phyloP scores from a whole-genome alignment of 176 grass and related monocot species.

The Triticum turgidum region DNA sequence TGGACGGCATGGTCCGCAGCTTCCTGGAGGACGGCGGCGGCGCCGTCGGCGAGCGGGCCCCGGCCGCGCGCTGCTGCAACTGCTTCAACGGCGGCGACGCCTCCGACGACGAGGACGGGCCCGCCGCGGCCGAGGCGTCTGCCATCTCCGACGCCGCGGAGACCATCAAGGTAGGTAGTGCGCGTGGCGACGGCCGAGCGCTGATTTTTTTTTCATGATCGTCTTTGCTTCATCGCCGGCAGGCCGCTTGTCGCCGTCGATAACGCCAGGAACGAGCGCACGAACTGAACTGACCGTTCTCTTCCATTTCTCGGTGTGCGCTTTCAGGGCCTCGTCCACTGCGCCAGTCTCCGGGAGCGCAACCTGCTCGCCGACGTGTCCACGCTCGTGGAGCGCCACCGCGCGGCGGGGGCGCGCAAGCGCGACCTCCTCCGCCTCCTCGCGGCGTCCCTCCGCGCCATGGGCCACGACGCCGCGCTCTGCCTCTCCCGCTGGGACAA shows the following conservation, averaged over 20 bases:
- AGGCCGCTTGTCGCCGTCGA: not conserved
- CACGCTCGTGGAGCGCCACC: constrained; percentile 50
- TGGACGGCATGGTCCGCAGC: constrained; percentile 90
- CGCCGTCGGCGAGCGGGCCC: constrained; percentile 5
- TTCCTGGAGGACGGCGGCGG: constrained; percentile 80
- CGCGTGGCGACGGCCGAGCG: not conserved
- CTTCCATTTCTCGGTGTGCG: not conserved
- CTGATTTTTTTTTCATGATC: not conserved
- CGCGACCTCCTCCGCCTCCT: constrained; percentile 56
- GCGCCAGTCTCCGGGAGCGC: constrained; percentile 73
- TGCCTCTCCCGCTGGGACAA: constrained; percentile 88
- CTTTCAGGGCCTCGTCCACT: constrained; percentile 71
- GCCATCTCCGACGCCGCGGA: constrained; percentile 55
- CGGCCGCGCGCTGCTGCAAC: constrained; percentile 52
- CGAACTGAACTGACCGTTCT: constrained; percentile 14
- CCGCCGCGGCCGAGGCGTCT: constrained; percentile 29
- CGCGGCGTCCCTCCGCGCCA: constrained; percentile 52
- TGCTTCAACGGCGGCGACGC: constrained; percentile 69
- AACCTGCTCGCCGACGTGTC: constrained; percentile 87
- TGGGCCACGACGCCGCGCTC: constrained; percentile 61
- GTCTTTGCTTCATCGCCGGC: not conserved
- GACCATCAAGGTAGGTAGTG: constrained; percentile 79
- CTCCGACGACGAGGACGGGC: constrained; percentile 28
- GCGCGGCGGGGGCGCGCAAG: constrained; percentile 41
- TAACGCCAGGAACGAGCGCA: not conserved